Evolutionary conservation across 495 filamentous ascomycete species (phyloP), one percentile per base, ranked within the genome.

Genomic region (Penicillium taxi): DNA sequence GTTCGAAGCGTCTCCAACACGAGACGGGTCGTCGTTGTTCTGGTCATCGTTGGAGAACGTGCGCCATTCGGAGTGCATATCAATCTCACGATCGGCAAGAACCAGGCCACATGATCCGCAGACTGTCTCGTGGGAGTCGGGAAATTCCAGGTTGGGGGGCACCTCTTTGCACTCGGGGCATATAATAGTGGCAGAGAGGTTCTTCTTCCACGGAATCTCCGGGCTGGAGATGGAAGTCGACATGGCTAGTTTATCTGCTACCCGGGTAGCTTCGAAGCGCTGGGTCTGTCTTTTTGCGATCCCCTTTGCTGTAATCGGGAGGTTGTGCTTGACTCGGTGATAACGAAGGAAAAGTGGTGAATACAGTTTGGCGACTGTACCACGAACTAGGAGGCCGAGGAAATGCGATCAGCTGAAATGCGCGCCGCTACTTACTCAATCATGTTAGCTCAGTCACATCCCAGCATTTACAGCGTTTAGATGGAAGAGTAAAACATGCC

Each of bases 31-130:
- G 46, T 96, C 91, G 55, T 82, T 86, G 55, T 82, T 86, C 58
- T 94, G 85, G 51, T 98, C 93, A 50, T 98, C 91, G 63, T 95
- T 96, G 41, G 86, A 82, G 61, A 98, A 98, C 6, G 93, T 98
- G 50, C 91, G 86, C 91, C 91, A 98, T 67, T 98, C 91, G 33
- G 87, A 94, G 33, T 93, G 81, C 42, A 86, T 87, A 50, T 96
- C 91, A 36, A 98, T 86, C 49, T 91, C 84, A 41, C 87, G 82
- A 55, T 90, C 84, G 33, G 81, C 81, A 22, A 96, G 70, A 9
- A 98, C 91, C n/a, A 95, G 62, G 15, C 91, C 91, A 49, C 91
- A 98, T 14, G 82, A 85, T 11, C 70, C 82, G 58, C 91, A 98
- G 32, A 96, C 86, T 50, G 88, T 84, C 59, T 96, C 89, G 31